phyloP scores from a whole-genome alignment of 495 filamentous ascomycete genomes.

The Stereocaulon alpinum region DNA sequence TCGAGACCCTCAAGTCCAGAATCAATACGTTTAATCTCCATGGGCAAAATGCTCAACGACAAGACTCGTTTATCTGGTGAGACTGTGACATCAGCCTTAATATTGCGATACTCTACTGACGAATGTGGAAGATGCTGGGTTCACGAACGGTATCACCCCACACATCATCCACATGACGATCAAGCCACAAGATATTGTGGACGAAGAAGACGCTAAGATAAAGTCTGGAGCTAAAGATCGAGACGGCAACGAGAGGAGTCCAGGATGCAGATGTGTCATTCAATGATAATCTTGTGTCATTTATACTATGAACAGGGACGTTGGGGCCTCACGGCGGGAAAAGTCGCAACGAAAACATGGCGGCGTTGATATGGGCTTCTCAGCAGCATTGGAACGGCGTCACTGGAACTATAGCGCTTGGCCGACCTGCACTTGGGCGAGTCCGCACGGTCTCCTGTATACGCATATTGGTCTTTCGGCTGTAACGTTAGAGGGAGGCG shows the following conservation, averaged over 20 bases:
- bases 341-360: background rate
- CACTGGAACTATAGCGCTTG: background rate
- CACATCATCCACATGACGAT: conserved; percentile 94
- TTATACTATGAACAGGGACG: background rate
- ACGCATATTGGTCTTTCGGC: background rate
- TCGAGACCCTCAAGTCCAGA: conserved; percentile 69
- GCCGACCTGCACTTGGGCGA: background rate
- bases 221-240: conserved; percentile 54
- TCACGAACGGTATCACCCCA: conserved; percentile 51
- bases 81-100: background rate
- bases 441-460: background rate
- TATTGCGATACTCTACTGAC: background rate
- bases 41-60: conserved; percentile 80
- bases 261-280: conserved; percentile 72
- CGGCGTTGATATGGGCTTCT: background rate
- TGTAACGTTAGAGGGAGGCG: conserved; percentile 5
- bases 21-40: conserved; percentile 77
- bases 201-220: conserved; percentile 78
- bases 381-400: conserved; percentile 1
- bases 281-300: background rate
- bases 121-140: conserved; percentile 56
- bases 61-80: conserved; percentile 68
- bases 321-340: background rate
- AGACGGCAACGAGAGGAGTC: conserved; percentile 50
- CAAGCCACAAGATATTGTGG: conserved; percentile 75